Evolutionary conservation across 1,139 yeast genomes (phyloP), one percentile per base, ranked within the genome.

Genomic region (Starmera stellimalicola): DNA sequence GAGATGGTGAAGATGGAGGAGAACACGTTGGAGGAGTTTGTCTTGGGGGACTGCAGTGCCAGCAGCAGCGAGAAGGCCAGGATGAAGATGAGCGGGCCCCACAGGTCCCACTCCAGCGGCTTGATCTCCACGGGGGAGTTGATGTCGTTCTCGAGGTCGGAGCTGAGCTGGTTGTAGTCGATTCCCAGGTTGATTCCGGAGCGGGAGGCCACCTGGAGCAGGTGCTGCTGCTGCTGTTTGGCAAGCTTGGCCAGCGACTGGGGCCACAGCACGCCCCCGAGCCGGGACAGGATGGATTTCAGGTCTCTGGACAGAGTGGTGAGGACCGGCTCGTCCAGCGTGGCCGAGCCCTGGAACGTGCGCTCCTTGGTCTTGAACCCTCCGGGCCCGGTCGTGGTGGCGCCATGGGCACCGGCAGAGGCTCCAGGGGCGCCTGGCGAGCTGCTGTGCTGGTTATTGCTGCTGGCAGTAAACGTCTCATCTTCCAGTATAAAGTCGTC

Each of bases 11-110:
- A 84, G 52, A 62, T 73, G 29, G 87, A 85, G 52, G 73, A 77
- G 61, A 61, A 84, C 57, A 70, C 71, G 31, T 60, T 54, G 2
- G 70, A 62, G 16, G 62, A 41, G 37, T 58, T 60, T 11, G 57
- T 47, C 31, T 52, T 51, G 10, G 67, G 63, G 3, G 70, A 64
- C 27, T 62, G 43, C 40, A 63, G 41, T 24, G 69, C 63, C 38
- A 54, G 68, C 45, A 47, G 62, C 30, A 83, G 71, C 6, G 87
- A 64, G 42, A 78, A 77, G 14, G 66, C 55, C 32, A 84, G 62
- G 14, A 84, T 76, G 49, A 84, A 81, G 19, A 83, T 68, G 39
- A 84, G 61, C 3, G 95, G 95, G 0, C 95, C 95, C 94, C 94
- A 84, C 33, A 83, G 59, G 55, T 83, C 94, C 94, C 94, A 83